Evolutionary conservation across 257 asterid genomes (phyloP), one percentile per base, ranked within the genome.

Genomic region (Striga asiatica): DNA sequence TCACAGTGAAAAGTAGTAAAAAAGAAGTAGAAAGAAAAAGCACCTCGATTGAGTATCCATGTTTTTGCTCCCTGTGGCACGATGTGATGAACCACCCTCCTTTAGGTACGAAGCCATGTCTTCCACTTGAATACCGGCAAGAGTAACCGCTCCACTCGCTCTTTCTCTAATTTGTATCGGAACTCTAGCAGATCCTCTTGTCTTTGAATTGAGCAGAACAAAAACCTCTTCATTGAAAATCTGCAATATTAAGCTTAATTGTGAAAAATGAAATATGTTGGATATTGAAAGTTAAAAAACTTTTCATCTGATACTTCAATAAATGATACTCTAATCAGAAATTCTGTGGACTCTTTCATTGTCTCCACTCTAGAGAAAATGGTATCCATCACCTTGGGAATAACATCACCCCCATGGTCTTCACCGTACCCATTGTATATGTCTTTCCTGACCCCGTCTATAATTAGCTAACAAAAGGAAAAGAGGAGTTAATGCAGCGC

Each of bases 371-470:
- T 78, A 0, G 93, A 74, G 68, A 84, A 92, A 34, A 88, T 88
- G 7, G 86, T 70, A 37, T 92, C 92, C 89, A 92, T 92, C 1
- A 92, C 99, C 58, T 60, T 79, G 12, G 99, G 99, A 50, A 92
- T 84, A 42, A 92, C 88, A 5, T 91, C 97, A 39, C 56, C 71
- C 21, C 65, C 70, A 3, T 77, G 82, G 31, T 79, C 98, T 64
- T 88, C 95, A 1, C 95, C 97, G n/a, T 92, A 1, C 99, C 99
- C 99, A 92, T 92, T 0, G 99, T 92, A 59, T 88, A 92, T 0
- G 99, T 92, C 71, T 92, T 92, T 10, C 99, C 99, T 0, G 99
- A 92, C 18, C 99, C 99, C 9, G 99, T 92, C 99, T 92, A 67
- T 34, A 50, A 60, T 8, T 32, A 17, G 69, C 20, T 8, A 6